A percentile compares a stretch with the other conserved stretches of the same genome.
These are phyloP conservation scores for Lipomyces japonicus DNA, from an alignment of 805 yeast genomes.

Conservation along the genomic window DNA sequence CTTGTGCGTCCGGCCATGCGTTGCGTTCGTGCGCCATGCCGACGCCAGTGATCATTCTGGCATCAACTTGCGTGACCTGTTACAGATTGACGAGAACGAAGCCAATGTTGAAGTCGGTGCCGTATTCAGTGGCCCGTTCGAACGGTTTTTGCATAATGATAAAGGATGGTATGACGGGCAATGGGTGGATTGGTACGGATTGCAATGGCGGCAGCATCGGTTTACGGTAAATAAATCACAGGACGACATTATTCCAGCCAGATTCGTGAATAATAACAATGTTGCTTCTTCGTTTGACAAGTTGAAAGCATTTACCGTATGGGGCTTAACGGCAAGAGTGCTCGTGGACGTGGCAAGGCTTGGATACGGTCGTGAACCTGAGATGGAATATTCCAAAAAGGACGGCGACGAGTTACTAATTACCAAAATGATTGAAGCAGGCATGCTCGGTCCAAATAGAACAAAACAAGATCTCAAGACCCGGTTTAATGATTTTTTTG, in stretches of 20 bases:
- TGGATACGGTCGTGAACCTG: slow-evolving; percentile 36
- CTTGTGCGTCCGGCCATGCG: slow-evolving; percentile 75
- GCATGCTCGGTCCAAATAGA: slow-evolving; percentile 23
- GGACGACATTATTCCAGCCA: slow-evolving; percentile 4
- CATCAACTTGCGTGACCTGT: slow-evolving; percentile 15
- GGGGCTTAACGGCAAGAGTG: slow-evolving; percentile 46
- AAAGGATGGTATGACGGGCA: slow-evolving; percentile 31
- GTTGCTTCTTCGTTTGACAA: not conserved
- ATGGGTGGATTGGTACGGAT: slow-evolving; percentile 38
- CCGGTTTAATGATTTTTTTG: slow-evolving; percentile 13
- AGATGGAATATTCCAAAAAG: slow-evolving; percentile 31
- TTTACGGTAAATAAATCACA: slow-evolving; percentile 28
- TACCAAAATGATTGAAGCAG: slow-evolving; percentile 10
- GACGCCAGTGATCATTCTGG: slow-evolving; percentile 4
- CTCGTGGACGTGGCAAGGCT: slow-evolving; percentile 41
- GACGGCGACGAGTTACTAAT: slow-evolving; percentile 28
- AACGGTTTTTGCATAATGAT: slow-evolving; percentile 12
- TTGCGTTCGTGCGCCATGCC: slow-evolving; percentile 32
- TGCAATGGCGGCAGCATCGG: slow-evolving; percentile 37
- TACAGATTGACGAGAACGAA: slow-evolving; percentile 6
- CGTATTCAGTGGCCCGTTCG: slow-evolving; percentile 28
- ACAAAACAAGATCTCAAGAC: slow-evolving; percentile 21
- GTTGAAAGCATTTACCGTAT: slow-evolving; percentile 33
- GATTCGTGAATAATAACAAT: not conserved
- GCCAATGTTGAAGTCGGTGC: slow-evolving; percentile 37